These are phyloP conservation scores for Annulohypoxylon stygium DNA, from an alignment of 495 filamentous ascomycete genomes.

Conservation along the genomic window DNA sequence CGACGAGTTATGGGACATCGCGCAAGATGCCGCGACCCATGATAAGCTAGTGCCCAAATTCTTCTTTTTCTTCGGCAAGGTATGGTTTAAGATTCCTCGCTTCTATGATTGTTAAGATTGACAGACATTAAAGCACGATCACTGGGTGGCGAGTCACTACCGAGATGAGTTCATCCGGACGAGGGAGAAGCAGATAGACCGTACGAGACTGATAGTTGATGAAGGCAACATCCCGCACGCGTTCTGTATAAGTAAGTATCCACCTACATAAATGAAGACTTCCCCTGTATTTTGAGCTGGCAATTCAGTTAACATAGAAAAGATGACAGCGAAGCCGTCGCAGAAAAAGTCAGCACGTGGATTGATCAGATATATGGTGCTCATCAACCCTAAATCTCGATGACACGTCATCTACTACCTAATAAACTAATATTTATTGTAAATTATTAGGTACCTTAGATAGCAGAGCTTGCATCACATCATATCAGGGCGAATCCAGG, in stretches of 20 bases:
- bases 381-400: neutral
- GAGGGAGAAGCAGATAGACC: constrained; percentile 54
- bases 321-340: constrained; percentile 75
- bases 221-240: constrained; percentile 80
- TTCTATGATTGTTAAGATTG: neutral
- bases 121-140: constrained; percentile 61
- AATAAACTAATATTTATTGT: neutral
- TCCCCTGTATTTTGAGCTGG: neutral
- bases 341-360: constrained; percentile 73
- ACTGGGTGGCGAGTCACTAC: constrained; percentile 84
- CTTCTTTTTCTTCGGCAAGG: constrained; percentile 81
- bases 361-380: constrained; percentile 64
- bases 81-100: neutral
- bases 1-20: constrained; percentile 81
- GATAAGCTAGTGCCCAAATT: constrained; percentile 64
- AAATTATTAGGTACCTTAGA: too few species aligned
- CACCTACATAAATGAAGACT: constrained; percentile 43
- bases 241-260: constrained; percentile 80
- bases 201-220: constrained; percentile 79
- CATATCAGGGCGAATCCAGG: too few species aligned
- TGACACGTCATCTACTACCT: neutral
- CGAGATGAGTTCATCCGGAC: constrained; percentile 79
- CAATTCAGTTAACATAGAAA: constrained; percentile 21
- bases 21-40: constrained; percentile 54
- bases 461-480: too few species aligned